Percentiles rank a stretch among this genome's conserved stretches.
Conservation (phyloP, 2,329 filamentous ascomycete genomes). For the Calonectria pseudoreteaudii region DNA sequence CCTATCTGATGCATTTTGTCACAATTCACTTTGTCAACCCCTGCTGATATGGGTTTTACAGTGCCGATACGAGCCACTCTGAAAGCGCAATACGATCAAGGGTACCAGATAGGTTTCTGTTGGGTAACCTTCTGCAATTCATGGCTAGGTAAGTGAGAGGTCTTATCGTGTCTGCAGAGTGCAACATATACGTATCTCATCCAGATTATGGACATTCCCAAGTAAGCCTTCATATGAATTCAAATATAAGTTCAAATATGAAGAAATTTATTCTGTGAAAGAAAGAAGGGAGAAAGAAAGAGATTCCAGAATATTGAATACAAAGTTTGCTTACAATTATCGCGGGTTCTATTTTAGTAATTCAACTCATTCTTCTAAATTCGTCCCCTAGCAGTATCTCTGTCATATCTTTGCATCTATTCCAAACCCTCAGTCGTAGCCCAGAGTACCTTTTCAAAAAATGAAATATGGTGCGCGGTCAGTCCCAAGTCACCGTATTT, state of each 20-base stretch:
- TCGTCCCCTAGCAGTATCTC: no score
- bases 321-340: not conserved
- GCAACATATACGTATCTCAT: not conserved
- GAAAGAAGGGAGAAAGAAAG: not conserved
- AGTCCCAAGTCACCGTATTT: not conserved
- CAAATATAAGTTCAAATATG: accelerated
- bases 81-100: not conserved
- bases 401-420: not conserved
- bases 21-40: not conserved
- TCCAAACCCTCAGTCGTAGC: not conserved
- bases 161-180: not conserved
- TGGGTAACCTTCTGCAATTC: not conserved
- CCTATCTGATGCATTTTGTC: not conserved
- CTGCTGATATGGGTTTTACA: no score
- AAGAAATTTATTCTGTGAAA: not conserved
- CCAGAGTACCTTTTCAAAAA: not conserved
- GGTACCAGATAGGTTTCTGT: not conserved
- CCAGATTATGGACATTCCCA: not conserved
- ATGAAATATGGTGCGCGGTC: not conserved
- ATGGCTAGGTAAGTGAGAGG: no score
- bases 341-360: not conserved
- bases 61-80: not conserved
- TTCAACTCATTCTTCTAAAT: not conserved
- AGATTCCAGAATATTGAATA: not conserved
- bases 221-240: not conserved